These are phyloP conservation scores for Lolium rigidum DNA, from an alignment of 176 grass and related monocot genomes.

Conservation along the genomic window DNA sequence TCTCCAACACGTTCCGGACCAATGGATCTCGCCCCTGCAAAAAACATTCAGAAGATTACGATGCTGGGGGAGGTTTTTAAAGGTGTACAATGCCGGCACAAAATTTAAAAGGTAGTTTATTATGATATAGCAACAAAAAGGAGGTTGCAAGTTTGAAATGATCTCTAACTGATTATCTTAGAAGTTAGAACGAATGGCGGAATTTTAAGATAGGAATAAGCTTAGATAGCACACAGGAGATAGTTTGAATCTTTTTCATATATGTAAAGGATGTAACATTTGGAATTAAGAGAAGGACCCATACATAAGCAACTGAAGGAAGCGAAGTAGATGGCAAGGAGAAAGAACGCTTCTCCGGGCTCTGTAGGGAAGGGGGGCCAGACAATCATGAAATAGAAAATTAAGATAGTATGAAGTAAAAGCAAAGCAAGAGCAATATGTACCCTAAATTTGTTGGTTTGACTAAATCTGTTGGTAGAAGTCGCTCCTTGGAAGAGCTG, in stretches of 20 bases:
- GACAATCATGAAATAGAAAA: constrained; percentile 11
- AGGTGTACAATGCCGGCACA: not conserved
- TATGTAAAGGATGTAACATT: not conserved
- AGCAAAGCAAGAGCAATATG: constrained; percentile 17
- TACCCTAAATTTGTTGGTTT: constrained; percentile 66
- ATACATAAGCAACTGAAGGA: constrained; percentile 59
- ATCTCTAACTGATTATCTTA: not conserved
- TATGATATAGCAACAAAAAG: constrained; percentile 21
- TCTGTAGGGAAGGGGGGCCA: constrained; percentile 33
- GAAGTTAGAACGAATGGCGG: constrained; percentile 3
- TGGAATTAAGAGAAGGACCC: constrained; percentile 10
- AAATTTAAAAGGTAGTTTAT: not conserved
- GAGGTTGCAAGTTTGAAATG: constrained; percentile 7
- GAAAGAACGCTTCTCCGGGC: constrained; percentile 62
- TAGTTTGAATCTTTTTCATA: not conserved
- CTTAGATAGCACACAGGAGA: not conserved
- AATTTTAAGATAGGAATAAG: constrained; percentile 2
- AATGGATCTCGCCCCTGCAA: constrained; percentile 62
- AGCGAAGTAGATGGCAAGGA: constrained; percentile 53
- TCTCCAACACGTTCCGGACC: constrained; percentile 47
- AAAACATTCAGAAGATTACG: constrained; percentile 35
- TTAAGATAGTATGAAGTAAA: constrained; percentile 31
- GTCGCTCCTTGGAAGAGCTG: constrained; percentile 63
- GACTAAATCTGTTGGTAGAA: constrained; percentile 45
- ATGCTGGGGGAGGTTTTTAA: not conserved